A percentile compares a stretch with the other conserved stretches of the same genome.
These are phyloP conservation scores for Tolypocladium pustulatum DNA, from an alignment of 2,329 filamentous ascomycete species.

Conservation along the genomic window DNA sequence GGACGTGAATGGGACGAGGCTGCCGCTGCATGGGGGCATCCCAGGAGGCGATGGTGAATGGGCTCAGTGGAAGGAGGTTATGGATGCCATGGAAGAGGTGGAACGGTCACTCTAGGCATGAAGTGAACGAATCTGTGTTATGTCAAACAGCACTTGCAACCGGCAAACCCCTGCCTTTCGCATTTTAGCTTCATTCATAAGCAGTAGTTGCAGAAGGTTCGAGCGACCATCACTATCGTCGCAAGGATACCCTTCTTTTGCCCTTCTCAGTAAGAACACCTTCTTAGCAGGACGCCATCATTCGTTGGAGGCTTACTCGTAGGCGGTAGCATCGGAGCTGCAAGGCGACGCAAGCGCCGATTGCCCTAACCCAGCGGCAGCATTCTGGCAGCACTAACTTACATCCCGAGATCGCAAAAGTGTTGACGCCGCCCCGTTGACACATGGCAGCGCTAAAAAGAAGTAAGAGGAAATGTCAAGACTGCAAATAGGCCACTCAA, in stretches of 20 bases:
- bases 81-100: constrained; percentile 31
- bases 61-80: constrained; percentile 37
- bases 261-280: too few species aligned
- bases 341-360: neutral
- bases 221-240: too few species aligned
- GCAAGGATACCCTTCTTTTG: too few species aligned
- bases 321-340: neutral
- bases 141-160: neutral
- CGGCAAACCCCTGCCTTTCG: too few species aligned
- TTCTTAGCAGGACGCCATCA: too few species aligned
- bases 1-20: constrained; percentile 45
- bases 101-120: constrained; percentile 20
- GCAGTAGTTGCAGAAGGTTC: too few species aligned
- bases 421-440: neutral
- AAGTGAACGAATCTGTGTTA: neutral
- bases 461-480: too few species aligned
- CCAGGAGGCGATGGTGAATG: constrained; percentile 47
- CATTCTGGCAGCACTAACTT: neutral
- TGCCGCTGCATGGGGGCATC: constrained; percentile 48
- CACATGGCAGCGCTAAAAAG: neutral
- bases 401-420: neutral
- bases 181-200: too few species aligned
- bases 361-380: neutral
- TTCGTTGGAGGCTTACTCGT: neutral
- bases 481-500: neutral